These are phyloP conservation scores for Fraxinus cuspidata DNA, from an alignment of 257 asterid genomes.

Conservation along the genomic window DNA sequence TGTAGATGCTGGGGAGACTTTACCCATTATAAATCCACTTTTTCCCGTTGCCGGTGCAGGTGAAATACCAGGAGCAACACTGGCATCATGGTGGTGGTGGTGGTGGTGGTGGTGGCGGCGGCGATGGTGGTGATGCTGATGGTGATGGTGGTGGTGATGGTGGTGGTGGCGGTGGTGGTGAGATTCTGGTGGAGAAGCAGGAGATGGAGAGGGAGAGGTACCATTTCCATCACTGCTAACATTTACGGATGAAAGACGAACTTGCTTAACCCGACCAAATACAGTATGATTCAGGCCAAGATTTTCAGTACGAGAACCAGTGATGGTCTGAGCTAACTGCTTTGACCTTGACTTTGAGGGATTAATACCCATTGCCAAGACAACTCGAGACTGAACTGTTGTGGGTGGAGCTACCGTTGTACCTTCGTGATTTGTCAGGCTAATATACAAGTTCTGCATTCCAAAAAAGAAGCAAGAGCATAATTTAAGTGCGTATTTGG, in stretches of 20 bases:
- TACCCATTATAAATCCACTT: conserved; percentile 34
- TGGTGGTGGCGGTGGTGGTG: conserved; percentile 20
- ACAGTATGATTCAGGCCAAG: conserved; percentile 92
- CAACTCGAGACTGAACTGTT: conserved; percentile 72
- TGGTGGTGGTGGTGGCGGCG: conserved; percentile 42
- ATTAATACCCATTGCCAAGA: conserved; percentile 69
- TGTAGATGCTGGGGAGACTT: conserved; percentile 36
- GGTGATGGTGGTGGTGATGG: conserved; percentile 49
- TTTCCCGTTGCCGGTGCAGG: conserved; percentile 58
- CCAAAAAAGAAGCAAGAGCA: conserved; percentile 14
- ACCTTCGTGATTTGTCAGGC: conserved; percentile 74
- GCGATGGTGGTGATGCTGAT: conserved; percentile 28
- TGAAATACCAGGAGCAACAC: conserved; percentile 55
- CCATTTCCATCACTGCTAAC: conserved; percentile 36
- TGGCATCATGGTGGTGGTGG: conserved; percentile 44
- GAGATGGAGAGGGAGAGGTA: conserved; percentile 48
- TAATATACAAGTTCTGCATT: conserved; percentile 77
- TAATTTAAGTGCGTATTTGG: too few species aligned
- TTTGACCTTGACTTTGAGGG: conserved; percentile 72
- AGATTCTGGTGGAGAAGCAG: conserved; percentile 41
- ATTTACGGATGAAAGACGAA: conserved; percentile 73
- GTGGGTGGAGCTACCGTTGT: conserved; percentile 75
- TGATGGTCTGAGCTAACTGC: conserved; percentile 87
- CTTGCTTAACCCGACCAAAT: conserved; percentile 94
- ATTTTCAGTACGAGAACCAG: conserved; percentile 67